These are phyloP conservation scores for Sicyos edulis DNA, from an alignment of 306 rosid species.

Conservation along the genomic window DNA sequence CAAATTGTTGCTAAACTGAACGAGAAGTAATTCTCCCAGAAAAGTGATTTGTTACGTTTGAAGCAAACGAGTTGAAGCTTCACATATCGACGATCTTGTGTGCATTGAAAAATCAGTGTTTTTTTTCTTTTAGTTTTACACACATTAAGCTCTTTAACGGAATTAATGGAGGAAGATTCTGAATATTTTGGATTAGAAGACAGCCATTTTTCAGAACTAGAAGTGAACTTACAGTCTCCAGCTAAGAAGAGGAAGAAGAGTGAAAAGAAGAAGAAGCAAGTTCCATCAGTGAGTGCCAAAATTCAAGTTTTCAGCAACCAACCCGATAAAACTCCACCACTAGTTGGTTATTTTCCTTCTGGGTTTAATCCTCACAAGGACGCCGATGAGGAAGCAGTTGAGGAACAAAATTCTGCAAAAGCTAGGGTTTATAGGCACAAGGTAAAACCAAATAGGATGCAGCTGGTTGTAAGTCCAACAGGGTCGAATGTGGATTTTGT, in stretches of 20 bases:
- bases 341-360: conserved; percentile 73
- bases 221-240: conserved; percentile 2
- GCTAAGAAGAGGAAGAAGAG: conserved; percentile 36
- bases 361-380: conserved; percentile 50
- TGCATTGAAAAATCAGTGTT: background rate
- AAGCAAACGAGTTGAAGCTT: too few relatives aligned
- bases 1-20: conserved; percentile 76
- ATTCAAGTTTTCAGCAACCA: conserved; percentile 38
- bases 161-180: conserved; percentile 10
- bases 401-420: conserved; percentile 18
- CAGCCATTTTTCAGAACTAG: background rate
- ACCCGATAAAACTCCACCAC: conserved; percentile 46
- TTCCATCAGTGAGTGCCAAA: conserved; percentile 30
- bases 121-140: background rate
- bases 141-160: background rate
- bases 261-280: conserved; percentile 30
- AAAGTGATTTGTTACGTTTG: background rate
- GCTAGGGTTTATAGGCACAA: conserved; percentile 42
- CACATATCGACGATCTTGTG: background rate
- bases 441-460: conserved; percentile 45
- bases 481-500: conserved; percentile 62
- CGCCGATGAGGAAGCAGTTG: background rate
- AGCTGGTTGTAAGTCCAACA: conserved; percentile 62
- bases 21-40: conserved; percentile 29
- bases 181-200: conserved; percentile 5